Base-by-base conservation (phyloP, 768 basidiomycete species). In the Hericium erinaceus region DNA sequence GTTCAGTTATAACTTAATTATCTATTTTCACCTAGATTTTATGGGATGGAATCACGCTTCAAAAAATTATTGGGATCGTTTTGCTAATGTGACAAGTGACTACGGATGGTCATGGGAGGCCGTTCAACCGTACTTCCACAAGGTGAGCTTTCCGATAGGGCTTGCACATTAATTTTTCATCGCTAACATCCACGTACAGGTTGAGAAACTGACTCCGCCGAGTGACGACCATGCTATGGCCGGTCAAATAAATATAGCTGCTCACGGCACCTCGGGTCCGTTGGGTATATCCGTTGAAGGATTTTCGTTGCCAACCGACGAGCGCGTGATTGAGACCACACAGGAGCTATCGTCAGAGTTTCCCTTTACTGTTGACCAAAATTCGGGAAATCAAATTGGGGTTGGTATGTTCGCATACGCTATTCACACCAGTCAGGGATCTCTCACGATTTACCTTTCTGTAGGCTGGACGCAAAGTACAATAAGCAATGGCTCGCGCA, bases 1-100 rank as follows among this genome's bases (percentile, higher is more conserved):
- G 24, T 16, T 41, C 40, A 55, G 18, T 15, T 39, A 13, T 24
- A 7, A 46, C 6, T 58, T 20, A 41, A 40, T 51, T n/a, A 48
- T 18, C 33, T 33, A 33, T 46, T 15, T 46, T 11, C 10, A 44
- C 4, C 10, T 39, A 68, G 68, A 71, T 46, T 58, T 65, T 26
- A 54, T 69, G 62, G 59, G 62, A 3, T 70, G 66, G 55, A 66
- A 64, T 16, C 66, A 69, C 6, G 66, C 65, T 16, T 64, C 69
- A 0, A 26, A 56, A 6, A 66, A 67, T 37, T 64, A 66, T 49
- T 70, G 54, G 48, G 57, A 71, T 55, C 61, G 61, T 4, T 63
- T 56, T n/a, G 70, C 70, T 3, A 38, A 41, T 9, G 39, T 66
- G 9, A 65, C 64, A 11, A 67, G 65, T 13, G 69, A 71, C 38